Percentiles rank a stretch among this genome's conserved stretches.
Conservation (phyloP, 2,329 filamentous ascomycete species). For the Drechslerella coelobrocha region DNA sequence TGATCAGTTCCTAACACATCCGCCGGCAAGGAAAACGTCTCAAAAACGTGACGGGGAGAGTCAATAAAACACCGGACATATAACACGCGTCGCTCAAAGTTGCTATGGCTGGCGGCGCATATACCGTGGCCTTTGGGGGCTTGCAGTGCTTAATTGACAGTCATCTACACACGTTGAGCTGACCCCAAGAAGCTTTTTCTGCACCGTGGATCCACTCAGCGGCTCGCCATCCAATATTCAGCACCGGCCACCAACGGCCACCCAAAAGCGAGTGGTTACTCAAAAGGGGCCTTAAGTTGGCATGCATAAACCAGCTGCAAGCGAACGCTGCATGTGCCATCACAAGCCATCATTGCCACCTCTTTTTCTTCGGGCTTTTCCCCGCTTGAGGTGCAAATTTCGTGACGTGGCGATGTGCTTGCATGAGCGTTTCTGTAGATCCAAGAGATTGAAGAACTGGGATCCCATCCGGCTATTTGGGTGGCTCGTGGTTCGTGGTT, state of each 20-base stretch:
- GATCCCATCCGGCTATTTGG: not conserved
- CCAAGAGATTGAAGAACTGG: not conserved
- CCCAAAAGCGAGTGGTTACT: slow-evolving; percentile 26
- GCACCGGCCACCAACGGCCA: slow-evolving; percentile 38
- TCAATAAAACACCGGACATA: not conserved
- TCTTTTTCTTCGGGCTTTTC: slow-evolving; percentile 10
- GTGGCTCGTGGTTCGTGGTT: too few species aligned
- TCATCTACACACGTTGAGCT: not conserved
- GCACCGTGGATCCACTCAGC: slow-evolving; percentile 5
- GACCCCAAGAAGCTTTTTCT: not conserved
- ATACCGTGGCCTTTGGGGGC: not conserved
- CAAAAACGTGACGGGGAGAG: not conserved
- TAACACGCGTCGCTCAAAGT: not conserved
- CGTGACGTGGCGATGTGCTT: slow-evolving; percentile 42
- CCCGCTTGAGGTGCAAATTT: slow-evolving; percentile 1
- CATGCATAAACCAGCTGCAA: slow-evolving; percentile 8
- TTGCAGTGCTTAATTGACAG: not conserved
- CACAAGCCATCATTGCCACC: slow-evolving; percentile 26
- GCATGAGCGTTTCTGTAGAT: not conserved
- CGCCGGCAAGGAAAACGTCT: not conserved
- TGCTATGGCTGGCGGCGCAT: not conserved
- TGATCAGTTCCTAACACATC: not conserved
- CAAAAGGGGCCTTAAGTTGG: slow-evolving; percentile 11
- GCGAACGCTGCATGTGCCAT: not conserved
- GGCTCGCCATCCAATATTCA: slow-evolving; percentile 38